phyloP scores from a whole-genome alignment of 140 eudicot species.

The Cichorium intybus region DNA sequence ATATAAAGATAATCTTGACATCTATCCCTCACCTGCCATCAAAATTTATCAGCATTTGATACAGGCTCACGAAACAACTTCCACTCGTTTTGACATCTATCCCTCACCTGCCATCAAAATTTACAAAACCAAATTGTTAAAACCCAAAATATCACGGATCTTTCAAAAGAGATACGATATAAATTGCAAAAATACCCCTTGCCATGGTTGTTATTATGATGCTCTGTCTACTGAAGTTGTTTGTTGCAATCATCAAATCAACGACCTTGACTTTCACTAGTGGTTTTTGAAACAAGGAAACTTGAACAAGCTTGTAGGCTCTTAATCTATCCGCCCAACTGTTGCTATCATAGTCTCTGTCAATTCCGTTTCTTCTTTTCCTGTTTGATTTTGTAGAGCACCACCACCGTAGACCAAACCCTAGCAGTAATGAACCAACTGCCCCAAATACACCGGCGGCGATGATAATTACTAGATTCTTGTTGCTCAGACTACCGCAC shows the following conservation, averaged over 20 bases:
- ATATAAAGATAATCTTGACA: too few relatives aligned
- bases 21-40: too few relatives aligned
- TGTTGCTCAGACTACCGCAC: slow-evolving; percentile 78
- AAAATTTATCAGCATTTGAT: too few relatives aligned
- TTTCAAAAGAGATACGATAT: too few relatives aligned
- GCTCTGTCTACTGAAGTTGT: slow-evolving; percentile 43
- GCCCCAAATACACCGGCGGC: slow-evolving; percentile 87
- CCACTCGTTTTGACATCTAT: too few relatives aligned
- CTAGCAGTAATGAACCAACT: slow-evolving; percentile 62
- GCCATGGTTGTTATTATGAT: slow-evolving; percentile 53
- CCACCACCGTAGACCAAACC: slow-evolving; percentile 87
- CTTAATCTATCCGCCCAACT: slow-evolving; percentile 72
- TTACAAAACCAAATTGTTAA: too few relatives aligned
- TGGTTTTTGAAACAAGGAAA: slow-evolving; percentile 79
- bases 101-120: too few relatives aligned
- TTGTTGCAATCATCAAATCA: slow-evolving; percentile 73
- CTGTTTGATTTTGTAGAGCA: slow-evolving; percentile 44
- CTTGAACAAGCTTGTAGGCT: slow-evolving; percentile 69
- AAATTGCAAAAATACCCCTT: too few relatives aligned
- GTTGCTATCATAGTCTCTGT: slow-evolving; percentile 41
- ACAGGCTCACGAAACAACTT: too few relatives aligned
- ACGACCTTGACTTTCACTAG: slow-evolving; percentile 70
- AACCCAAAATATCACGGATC: too few relatives aligned
- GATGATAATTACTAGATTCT: slow-evolving; percentile 60
- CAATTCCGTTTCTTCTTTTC: slow-evolving; percentile 53